A percentile compares a stretch with the other conserved stretches of the same genome.
Conservation (phyloP, 2,329 filamentous ascomycete species). For the Trichoderma sp. region DNA sequence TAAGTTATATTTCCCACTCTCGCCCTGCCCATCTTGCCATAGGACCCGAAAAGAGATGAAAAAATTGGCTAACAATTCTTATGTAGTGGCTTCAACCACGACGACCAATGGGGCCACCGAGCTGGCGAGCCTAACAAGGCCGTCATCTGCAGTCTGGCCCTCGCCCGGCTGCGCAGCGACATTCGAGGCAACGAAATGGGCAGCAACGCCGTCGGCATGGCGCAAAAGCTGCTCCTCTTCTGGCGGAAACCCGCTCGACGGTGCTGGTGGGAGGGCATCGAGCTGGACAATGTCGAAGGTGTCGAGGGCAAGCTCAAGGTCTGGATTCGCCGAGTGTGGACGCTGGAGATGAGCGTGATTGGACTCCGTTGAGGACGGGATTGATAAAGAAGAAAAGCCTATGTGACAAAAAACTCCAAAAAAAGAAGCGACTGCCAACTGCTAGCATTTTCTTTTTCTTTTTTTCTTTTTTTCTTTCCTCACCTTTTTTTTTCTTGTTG, state of each 20-base stretch:
- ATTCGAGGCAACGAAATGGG: slow-evolving; percentile 77
- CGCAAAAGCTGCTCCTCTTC: slow-evolving; percentile 94
- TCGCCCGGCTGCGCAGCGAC: slow-evolving; percentile 90
- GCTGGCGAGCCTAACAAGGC: slow-evolving; percentile 98
- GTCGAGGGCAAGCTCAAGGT: slow-evolving; percentile 92
- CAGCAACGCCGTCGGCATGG: slow-evolving; percentile 89
- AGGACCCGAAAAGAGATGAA: background rate
- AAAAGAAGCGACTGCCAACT: background rate
- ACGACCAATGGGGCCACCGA: slow-evolving; percentile 93
- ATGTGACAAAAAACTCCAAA: background rate
- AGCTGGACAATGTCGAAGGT: slow-evolving; percentile 85
- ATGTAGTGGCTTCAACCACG: slow-evolving; percentile 87
- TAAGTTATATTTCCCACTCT: slow-evolving; percentile 51
- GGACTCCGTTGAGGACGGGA: slow-evolving; percentile 65
- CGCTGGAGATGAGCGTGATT: slow-evolving; percentile 95
- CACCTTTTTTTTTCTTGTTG: slow-evolving; percentile 2
- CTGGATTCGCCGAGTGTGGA: slow-evolving; percentile 98
- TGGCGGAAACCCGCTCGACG: slow-evolving; percentile 95
- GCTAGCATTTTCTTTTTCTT: slow-evolving; percentile 9
- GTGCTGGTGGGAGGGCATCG: slow-evolving; percentile 99
- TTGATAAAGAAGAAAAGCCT: background rate
- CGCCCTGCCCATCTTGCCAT: no score
- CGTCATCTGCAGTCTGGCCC: slow-evolving; percentile 92
- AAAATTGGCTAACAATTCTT: background rate
- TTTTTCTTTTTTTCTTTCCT: background rate